phyloP scores from a whole-genome alignment of 345 rosid genomes.

The Citrus glauca region DNA sequence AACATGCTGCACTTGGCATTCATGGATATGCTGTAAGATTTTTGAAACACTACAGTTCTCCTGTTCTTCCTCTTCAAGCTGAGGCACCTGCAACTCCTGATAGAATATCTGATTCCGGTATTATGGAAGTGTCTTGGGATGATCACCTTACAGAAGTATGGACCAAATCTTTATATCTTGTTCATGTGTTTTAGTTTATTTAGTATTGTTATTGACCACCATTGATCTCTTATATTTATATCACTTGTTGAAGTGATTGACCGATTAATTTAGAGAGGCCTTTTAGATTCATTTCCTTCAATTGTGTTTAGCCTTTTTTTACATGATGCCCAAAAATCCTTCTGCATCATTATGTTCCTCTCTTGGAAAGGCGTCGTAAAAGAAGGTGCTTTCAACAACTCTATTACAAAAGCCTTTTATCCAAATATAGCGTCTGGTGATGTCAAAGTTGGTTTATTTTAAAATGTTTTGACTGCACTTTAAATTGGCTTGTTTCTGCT shows the following conservation, averaged over 20 bases:
- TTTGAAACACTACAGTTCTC: slow-evolving; percentile 53
- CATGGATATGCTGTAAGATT: slow-evolving; percentile 77
- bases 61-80: slow-evolving; percentile 45
- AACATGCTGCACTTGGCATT: slow-evolving; percentile 36
- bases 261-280: not conserved
- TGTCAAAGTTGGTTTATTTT: not conserved
- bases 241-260: not conserved
- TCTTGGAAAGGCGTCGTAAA: not conserved
- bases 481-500: not conserved
- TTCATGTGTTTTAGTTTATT: not conserved
- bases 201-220: not conserved
- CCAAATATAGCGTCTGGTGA: not conserved
- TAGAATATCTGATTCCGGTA: slow-evolving; percentile 46
- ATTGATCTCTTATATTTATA: not conserved
- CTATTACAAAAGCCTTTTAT: not conserved
- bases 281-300: not conserved
- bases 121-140: slow-evolving; percentile 56
- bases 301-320: not conserved
- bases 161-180: not conserved
- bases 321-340: not conserved
- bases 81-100: slow-evolving; percentile 65
- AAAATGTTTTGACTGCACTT: not conserved
- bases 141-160: slow-evolving; percentile 86
- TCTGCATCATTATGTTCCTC: not conserved
- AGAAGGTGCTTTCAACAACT: not conserved